Conservation (phyloP, 345 rosid species). For the Iberis pinnata region DNA sequence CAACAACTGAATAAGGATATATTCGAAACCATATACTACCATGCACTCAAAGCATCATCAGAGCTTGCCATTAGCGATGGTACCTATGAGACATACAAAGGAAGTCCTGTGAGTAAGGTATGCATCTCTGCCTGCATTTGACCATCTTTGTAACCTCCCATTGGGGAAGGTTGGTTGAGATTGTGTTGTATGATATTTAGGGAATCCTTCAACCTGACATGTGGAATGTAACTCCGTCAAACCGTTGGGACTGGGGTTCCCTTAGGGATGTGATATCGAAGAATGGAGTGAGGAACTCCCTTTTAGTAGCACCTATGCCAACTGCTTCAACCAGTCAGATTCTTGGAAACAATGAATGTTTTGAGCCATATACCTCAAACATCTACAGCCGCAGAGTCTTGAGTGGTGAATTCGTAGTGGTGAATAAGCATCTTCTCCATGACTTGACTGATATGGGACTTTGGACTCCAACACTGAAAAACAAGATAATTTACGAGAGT, state of each 20-base stretch:
- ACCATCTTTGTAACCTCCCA: not conserved
- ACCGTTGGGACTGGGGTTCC: conserved; percentile 59
- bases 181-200: too few species aligned
- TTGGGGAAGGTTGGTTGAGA: too few species aligned
- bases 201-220: too few species aligned
- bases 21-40: conserved; percentile 84
- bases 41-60: conserved; percentile 68
- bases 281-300: conserved; percentile 87
- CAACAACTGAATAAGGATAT: conserved; percentile 81
- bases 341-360: conserved; percentile 93
- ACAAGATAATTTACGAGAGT: conserved; percentile 60
- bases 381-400: conserved; percentile 86
- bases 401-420: conserved; percentile 92
- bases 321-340: conserved; percentile 97
- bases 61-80: conserved; percentile 63
- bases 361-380: conserved; percentile 90
- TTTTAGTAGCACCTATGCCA: conserved; percentile 89
- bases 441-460: conserved; percentile 86
- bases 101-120: conserved; percentile 96
- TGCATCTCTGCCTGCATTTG: not conserved
- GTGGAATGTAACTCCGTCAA: too few species aligned
- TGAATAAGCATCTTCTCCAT: conserved; percentile 93
- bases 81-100: conserved; percentile 66
- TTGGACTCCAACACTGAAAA: conserved; percentile 78
- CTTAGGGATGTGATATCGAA: conserved; percentile 54